These are phyloP conservation scores for Didymella glomerata DNA, from an alignment of 2,329 filamentous ascomycete genomes.

Conservation along the genomic window DNA sequence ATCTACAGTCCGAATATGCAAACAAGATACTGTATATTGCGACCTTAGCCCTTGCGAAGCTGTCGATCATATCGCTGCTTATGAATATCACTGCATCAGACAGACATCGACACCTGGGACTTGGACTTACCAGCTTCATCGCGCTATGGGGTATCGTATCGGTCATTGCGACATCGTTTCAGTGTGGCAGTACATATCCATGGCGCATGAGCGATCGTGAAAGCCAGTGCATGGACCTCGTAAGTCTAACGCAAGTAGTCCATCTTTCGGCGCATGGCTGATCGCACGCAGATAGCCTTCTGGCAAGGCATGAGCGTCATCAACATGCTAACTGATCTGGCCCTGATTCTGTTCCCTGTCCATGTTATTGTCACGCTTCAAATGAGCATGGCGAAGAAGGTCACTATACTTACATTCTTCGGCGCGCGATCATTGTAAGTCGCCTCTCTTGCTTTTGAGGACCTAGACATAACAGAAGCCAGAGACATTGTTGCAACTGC, in stretches of 20 bases:
- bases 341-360: conserved; percentile 45
- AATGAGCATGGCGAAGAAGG: conserved; percentile 46
- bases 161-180: conserved; percentile 41
- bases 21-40: conserved; percentile 48
- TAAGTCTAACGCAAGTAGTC: conserved; percentile 21
- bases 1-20: conserved; percentile 44
- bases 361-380: conserved; percentile 48
- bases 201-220: conserved; percentile 34
- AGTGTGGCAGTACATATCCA: conserved; percentile 41
- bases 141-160: conserved; percentile 44
- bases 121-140: conserved; percentile 38
- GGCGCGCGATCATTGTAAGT: conserved; percentile 43
- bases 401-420: conserved; percentile 47
- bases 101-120: conserved; percentile 41
- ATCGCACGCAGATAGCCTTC: conserved; percentile 34
- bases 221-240: conserved; percentile 35
- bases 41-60: conserved; percentile 46
- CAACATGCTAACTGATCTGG: conserved; percentile 48
- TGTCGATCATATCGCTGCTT: conserved; percentile 48
- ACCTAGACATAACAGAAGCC: not conserved
- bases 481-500: conserved; percentile 47
- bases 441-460: not conserved
- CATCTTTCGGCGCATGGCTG: not conserved
- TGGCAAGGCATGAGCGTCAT: conserved; percentile 43
- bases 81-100: conserved; percentile 46